Conservation (phyloP, 2,329 filamentous ascomycete species). For the Penicillium carneum region DNA sequence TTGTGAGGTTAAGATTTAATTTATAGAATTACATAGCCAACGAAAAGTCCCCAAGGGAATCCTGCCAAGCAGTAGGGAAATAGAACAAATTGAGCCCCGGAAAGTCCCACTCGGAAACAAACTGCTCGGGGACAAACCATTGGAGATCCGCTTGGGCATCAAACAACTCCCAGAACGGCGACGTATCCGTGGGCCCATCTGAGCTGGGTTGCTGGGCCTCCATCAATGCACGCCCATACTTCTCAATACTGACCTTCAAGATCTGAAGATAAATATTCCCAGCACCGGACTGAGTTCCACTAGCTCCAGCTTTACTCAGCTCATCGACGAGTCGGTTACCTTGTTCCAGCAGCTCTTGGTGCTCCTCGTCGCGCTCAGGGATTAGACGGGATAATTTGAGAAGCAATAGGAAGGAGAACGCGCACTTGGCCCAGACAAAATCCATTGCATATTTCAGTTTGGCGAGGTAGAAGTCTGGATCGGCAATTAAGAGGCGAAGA, state of each 20-base stretch:
- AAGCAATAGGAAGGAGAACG: constrained; percentile 64
- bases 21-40: constrained; percentile 2
- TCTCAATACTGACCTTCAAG: constrained; percentile 59
- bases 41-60: constrained; percentile 57
- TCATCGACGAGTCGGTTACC: constrained; percentile 56
- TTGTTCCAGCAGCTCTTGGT: constrained; percentile 53
- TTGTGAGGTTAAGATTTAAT: not conserved
- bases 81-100: constrained; percentile 62
- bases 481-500: constrained; percentile 57
- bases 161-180: constrained; percentile 46
- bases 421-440: constrained; percentile 66
- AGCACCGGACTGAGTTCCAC: constrained; percentile 48
- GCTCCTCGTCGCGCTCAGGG: constrained; percentile 50
- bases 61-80: constrained; percentile 57
- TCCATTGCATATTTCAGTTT: constrained; percentile 64
- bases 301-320: constrained; percentile 46
- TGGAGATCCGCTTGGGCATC: constrained; percentile 59
- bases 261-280: constrained; percentile 61
- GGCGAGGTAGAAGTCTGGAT: constrained; percentile 57
- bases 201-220: constrained; percentile 41
- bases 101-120: constrained; percentile 66
- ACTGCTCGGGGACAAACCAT: constrained; percentile 62
- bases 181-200: constrained; percentile 27
- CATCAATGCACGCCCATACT: constrained; percentile 57
- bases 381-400: constrained; percentile 61